These are phyloP conservation scores for Cairneyella variabilis DNA, from an alignment of 495 filamentous ascomycete genomes.

Conservation along the genomic window DNA sequence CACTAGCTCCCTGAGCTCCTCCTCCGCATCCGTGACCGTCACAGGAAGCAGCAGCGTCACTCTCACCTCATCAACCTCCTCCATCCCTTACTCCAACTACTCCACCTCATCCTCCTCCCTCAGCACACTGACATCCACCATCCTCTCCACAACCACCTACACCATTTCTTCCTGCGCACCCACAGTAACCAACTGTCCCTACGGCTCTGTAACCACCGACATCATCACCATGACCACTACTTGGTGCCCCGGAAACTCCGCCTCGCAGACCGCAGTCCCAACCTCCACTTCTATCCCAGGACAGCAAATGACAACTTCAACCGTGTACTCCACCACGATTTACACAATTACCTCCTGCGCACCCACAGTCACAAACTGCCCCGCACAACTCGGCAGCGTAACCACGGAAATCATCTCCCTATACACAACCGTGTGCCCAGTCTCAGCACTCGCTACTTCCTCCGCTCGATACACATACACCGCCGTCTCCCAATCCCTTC, in stretches of 20 bases:
- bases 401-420: conserved; percentile 35
- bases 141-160: conserved; percentile 6
- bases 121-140: conserved; percentile 45
- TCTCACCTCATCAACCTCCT: too few species aligned
- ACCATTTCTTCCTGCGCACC: conserved; percentile 11
- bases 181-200: conserved; percentile 13
- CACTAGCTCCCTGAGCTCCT: too few species aligned
- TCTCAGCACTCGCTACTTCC: too few species aligned
- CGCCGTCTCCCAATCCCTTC: too few species aligned
- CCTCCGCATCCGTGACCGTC: too few species aligned
- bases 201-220: neutral
- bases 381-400: conserved; percentile 40
- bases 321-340: conserved; percentile 55
- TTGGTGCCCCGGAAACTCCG: neutral
- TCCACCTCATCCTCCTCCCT: conserved; percentile 53
- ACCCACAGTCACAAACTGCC: conserved; percentile 55
- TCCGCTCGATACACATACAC: too few species aligned
- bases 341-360: conserved; percentile 57
- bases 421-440: conserved; percentile 42
- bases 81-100: too few species aligned
- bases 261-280: neutral
- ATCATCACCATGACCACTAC: neutral
- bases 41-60: too few species aligned
- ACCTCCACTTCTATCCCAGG: conserved; percentile 25
- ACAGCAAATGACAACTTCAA: conserved; percentile 49